Conservation (phyloP, 2,329 filamentous ascomycete species). For the Mycosphaerella sp. region DNA sequence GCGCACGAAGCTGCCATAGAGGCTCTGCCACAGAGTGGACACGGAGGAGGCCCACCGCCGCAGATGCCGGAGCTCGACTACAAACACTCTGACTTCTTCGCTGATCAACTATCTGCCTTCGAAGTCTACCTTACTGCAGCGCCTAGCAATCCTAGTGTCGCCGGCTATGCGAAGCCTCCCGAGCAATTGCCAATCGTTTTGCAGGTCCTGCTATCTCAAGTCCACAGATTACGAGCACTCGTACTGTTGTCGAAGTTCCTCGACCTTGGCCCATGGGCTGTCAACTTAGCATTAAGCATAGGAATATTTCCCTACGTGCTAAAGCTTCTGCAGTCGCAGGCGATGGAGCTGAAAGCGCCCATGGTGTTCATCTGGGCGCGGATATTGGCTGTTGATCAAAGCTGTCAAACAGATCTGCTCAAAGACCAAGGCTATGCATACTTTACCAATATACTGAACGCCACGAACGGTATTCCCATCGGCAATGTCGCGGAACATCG, state of each 20-base stretch:
- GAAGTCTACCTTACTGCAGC: conserved; percentile 91
- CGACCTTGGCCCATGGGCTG: conserved; percentile 94
- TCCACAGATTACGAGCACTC: conserved; percentile 82
- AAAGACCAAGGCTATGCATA: conserved; percentile 98
- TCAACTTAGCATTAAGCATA: conserved; percentile 95
- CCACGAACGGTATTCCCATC: conserved; percentile 64
- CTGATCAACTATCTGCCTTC: conserved; percentile 93
- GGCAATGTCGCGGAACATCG: conserved; percentile 89
- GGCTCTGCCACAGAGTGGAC: conserved; percentile 13
- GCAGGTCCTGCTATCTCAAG: conserved; percentile 91
- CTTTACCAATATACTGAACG: conserved; percentile 87
- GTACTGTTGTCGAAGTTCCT: conserved; percentile 90
- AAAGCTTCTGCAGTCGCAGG: conserved; percentile 91
- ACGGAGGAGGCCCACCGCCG: conserved; percentile 13
- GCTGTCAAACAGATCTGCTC: conserved; percentile 85
- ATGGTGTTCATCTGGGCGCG: conserved; percentile 99
- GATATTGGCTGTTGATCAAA: conserved; percentile 88
- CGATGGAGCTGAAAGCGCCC: conserved; percentile 88
- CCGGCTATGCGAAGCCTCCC: conserved; percentile 62
- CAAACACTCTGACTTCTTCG: conserved; percentile 91
- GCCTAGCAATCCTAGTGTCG: conserved; percentile 75
- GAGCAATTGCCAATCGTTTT: conserved; percentile 95
- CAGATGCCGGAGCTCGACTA: conserved; percentile 68
- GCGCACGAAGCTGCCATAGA: conserved; percentile 44
- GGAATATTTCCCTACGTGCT: conserved; percentile 99